Evolutionary conservation across 2,329 filamentous ascomycete genomes (phyloP).

Genomic region (Aspergillus sp.): DNA sequence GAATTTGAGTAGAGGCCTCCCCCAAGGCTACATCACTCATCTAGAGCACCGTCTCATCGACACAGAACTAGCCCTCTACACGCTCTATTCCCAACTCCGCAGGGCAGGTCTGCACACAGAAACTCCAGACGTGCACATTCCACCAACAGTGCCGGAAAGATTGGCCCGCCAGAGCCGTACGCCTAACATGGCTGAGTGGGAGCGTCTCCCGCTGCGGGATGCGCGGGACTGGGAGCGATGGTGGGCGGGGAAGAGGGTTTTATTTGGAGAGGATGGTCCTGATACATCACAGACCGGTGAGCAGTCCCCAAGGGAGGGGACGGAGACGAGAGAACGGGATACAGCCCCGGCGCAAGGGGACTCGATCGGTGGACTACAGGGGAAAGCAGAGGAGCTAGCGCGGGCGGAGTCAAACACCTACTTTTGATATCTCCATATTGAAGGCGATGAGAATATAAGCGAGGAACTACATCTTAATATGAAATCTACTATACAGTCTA

Average conservation of each 20-base stretch:
- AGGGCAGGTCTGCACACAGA: background rate
- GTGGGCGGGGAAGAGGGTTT: background rate
- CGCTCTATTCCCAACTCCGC: constrained; percentile 14
- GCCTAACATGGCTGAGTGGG: constrained; percentile 7
- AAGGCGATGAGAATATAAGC: too few species aligned
- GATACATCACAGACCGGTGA: background rate
- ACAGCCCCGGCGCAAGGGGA: background rate
- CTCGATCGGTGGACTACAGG: background rate
- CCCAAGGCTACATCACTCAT: constrained; percentile 38
- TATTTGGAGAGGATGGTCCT: background rate
- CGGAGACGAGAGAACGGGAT: background rate
- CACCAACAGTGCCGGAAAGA: background rate
- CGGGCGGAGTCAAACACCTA: constrained; percentile 1
- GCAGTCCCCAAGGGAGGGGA: background rate
- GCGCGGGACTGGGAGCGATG: constrained; percentile 5
- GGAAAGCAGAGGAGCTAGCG: constrained; percentile 1
- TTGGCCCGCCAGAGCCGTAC: constrained; percentile 1
- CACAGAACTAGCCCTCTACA: constrained; percentile 27
- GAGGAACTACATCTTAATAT: background rate
- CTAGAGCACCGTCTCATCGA: constrained; percentile 37
- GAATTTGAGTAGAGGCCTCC: constrained; percentile 7
- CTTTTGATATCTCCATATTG: constrained; percentile 3
- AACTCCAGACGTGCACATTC: background rate
- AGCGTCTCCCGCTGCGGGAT: background rate
- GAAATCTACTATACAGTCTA: background rate